These are phyloP conservation scores for Mixia osmundae DNA, from an alignment of 1,284 basidiomycete species.

Conservation along the genomic window DNA sequence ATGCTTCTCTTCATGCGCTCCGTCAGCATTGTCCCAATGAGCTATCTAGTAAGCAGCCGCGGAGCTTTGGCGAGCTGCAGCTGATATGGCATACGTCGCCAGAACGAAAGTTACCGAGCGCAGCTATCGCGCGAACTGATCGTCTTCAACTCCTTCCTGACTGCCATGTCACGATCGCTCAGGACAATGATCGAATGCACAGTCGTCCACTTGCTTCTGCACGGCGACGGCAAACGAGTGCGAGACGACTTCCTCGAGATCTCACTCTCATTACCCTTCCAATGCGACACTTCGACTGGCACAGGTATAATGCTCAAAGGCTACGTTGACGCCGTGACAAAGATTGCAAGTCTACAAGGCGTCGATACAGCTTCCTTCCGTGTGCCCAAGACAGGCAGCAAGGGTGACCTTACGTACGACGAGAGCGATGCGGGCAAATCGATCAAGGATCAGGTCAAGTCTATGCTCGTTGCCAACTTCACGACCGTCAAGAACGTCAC, in stretches of 20 bases:
- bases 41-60: constrained; percentile 32
- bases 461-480: constrained; percentile 84
- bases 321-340: constrained; percentile 20
- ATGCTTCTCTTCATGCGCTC: constrained; percentile 93
- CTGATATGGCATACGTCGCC: background rate
- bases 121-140: constrained; percentile 77
- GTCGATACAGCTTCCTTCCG: constrained; percentile 1
- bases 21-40: constrained; percentile 73
- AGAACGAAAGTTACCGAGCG: background rate
- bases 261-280: constrained; percentile 65
- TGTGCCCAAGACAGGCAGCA: too few species aligned
- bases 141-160: constrained; percentile 93
- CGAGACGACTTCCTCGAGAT: constrained; percentile 86
- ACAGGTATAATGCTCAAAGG: constrained; percentile 91
- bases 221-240: constrained; percentile 56
- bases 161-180: constrained; percentile 65
- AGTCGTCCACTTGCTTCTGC: constrained; percentile 71
- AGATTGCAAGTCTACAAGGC: too few species aligned
- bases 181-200: constrained; percentile 77
- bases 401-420: too few species aligned
- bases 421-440: constrained; percentile 52
- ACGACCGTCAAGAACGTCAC: constrained; percentile 61
- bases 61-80: background rate
- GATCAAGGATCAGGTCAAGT: constrained; percentile 64
- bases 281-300: constrained; percentile 86